Evolutionary conservation across 495 filamentous ascomycete genomes (phyloP).

Genomic region (Poronia punctata): DNA sequence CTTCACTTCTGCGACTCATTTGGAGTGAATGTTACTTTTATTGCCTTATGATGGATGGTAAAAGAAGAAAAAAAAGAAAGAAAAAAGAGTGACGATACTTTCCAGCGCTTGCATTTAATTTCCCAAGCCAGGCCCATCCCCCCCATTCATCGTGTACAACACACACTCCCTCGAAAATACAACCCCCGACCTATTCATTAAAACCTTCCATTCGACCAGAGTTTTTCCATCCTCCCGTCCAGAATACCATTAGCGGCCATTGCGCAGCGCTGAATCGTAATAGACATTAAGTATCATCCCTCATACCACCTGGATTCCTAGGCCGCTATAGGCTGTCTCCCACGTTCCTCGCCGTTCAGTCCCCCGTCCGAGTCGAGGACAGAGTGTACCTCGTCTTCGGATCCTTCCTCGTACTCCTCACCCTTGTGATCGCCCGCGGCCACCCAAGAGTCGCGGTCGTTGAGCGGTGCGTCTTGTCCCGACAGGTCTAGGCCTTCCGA

Average conservation of each 20-base stretch:
- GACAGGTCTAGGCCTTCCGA: constrained; percentile 69
- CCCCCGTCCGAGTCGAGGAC: constrained; percentile 35
- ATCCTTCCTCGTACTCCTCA: constrained; percentile 45
- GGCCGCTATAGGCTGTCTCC: constrained; percentile 12
- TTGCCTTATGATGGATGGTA: no score
- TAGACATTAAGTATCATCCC: constrained; percentile 21
- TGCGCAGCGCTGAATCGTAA: constrained; percentile 13
- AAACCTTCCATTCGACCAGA: no score
- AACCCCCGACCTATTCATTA: no score
- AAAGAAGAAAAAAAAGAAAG: no score
- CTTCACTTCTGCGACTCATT: no score
- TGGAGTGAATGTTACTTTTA: no score
- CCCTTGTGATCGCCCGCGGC: constrained; percentile 68
- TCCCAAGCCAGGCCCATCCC: no score
- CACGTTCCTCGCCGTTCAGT: constrained; percentile 40
- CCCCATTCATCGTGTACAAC: no score
- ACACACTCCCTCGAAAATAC: no score
- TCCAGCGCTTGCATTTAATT: no score
- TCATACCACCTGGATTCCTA: background rate
- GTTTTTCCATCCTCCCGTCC: background rate
- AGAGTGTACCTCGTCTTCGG: constrained; percentile 40
- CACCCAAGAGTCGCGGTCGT: constrained; percentile 86
- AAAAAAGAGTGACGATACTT: no score
- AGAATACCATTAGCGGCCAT: constrained; percentile 4
- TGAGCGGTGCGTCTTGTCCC: constrained; percentile 73